Evolutionary conservation across 371 early-diverging fungal species (phyloP).

Genomic region (Nematocida parisii): DNA sequence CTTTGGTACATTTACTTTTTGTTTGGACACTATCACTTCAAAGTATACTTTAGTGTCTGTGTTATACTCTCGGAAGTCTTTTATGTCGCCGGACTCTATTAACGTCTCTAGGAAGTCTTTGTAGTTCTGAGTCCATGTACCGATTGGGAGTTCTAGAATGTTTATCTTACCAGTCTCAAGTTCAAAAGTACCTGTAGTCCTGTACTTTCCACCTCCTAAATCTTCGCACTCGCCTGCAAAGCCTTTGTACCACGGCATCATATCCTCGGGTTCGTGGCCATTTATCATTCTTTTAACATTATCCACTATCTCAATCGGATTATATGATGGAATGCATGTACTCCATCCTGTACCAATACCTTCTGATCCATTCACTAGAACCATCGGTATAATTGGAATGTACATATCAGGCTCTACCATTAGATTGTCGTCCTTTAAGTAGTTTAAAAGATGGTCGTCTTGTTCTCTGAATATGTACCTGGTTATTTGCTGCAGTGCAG

Average conservation of each 20-base stretch:
- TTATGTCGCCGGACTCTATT: slow-evolving; percentile 74
- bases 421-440: slow-evolving; percentile 86
- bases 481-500: slow-evolving; percentile 76
- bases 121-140: slow-evolving; percentile 86
- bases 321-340: slow-evolving; percentile 75
- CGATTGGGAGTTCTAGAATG: slow-evolving; percentile 89
- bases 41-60: slow-evolving; percentile 77
- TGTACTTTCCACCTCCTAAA: slow-evolving; percentile 73
- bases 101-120: slow-evolving; percentile 80
- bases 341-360: slow-evolving; percentile 95
- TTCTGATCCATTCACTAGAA: slow-evolving; percentile 90
- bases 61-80: slow-evolving; percentile 70
- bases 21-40: slow-evolving; percentile 72
- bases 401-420: slow-evolving; percentile 93
- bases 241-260: slow-evolving; percentile 92
- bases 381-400: slow-evolving; percentile 90
- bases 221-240: slow-evolving; percentile 73
- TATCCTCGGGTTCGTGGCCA: slow-evolving; percentile 74
- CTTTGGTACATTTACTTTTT: slow-evolving; percentile 73
- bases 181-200: slow-evolving; percentile 75
- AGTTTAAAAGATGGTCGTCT: slow-evolving; percentile 83
- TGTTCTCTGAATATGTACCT: slow-evolving; percentile 78
- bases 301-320: slow-evolving; percentile 83
- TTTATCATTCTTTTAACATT: slow-evolving; percentile 82
- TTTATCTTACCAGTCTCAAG: slow-evolving; percentile 76